phyloP scores from a whole-genome alignment of 495 filamentous ascomycete species.

The Xylaria acuta region DNA sequence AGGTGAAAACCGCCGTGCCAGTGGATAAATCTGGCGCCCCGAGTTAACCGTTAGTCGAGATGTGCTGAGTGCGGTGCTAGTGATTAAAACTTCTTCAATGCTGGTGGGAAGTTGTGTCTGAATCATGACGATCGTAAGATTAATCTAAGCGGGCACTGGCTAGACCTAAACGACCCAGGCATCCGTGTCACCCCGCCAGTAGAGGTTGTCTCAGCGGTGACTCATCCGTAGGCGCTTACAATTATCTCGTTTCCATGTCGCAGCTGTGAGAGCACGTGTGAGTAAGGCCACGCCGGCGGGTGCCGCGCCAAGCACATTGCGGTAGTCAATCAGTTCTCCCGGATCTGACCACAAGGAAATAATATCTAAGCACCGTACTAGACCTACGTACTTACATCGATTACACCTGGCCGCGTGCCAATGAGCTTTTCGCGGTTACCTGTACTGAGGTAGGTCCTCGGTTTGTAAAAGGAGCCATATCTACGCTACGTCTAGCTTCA shows the following conservation, averaged over 20 bases:
- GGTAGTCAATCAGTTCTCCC: too few relatives aligned
- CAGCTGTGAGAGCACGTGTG: background rate
- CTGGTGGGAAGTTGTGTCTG: background rate
- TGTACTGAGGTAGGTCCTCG: too few relatives aligned
- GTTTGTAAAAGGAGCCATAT: background rate
- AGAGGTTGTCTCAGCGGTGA: background rate
- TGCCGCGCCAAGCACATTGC: too few relatives aligned
- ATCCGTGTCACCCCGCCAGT: background rate
- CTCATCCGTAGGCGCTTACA: background rate
- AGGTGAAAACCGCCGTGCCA: too few relatives aligned
- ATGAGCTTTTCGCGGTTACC: too few relatives aligned
- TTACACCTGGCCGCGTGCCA: background rate
- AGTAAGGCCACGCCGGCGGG: background rate
- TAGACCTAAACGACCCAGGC: background rate
- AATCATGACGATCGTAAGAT: background rate
- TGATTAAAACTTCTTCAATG: too few relatives aligned
- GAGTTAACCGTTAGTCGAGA: too few relatives aligned
- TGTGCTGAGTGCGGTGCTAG: too few relatives aligned
- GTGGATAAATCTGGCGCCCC: too few relatives aligned
- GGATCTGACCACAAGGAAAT: too few relatives aligned
- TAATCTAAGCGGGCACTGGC: background rate
- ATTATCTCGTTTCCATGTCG: background rate
- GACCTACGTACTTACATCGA: background rate
- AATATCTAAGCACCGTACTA: background rate
- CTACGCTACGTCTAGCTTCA: background rate